A percentile compares a stretch with the other conserved stretches of the same genome.
Evolutionary conservation across 1,284 basidiomycete species (phyloP).

Genomic region (Ustilago esculenta): DNA sequence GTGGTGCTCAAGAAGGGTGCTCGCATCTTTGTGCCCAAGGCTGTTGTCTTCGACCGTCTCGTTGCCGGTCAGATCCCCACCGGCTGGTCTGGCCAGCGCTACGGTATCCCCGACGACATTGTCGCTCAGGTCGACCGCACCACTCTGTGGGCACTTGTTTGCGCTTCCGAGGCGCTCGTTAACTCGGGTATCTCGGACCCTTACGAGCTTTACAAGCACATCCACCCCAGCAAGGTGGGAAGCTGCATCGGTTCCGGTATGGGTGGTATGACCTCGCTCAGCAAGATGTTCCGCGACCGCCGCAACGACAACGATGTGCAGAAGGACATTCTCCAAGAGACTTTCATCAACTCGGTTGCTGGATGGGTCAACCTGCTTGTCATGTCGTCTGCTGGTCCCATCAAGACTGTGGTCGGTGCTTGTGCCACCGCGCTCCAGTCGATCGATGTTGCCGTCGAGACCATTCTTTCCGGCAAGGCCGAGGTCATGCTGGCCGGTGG

Average conservation of each 20-base stretch:
- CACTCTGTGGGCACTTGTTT: slow-evolving; percentile 96
- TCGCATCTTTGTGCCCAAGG: slow-evolving; percentile 90
- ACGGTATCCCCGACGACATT: slow-evolving; percentile 98
- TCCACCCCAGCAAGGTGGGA: slow-evolving; percentile 90
- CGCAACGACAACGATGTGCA: slow-evolving; percentile 97
- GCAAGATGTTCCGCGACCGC: slow-evolving; percentile 93
- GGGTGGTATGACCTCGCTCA: slow-evolving; percentile 79
- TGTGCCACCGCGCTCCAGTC: slow-evolving; percentile 98
- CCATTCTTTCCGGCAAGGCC: slow-evolving; percentile 91
- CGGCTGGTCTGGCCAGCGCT: slow-evolving; percentile 94
- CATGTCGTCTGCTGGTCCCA: slow-evolving; percentile 74
- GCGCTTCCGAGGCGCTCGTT: slow-evolving; percentile 90
- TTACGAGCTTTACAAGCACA: slow-evolving; percentile 79
- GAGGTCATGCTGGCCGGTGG: slow-evolving; percentile 99
- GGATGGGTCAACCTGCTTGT: slow-evolving; percentile 94
- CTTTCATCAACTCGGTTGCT: slow-evolving; percentile 71
- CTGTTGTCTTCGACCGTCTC: slow-evolving; percentile 90
- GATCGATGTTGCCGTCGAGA: slow-evolving; percentile 96
- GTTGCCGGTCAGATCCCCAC: slow-evolving; percentile 97
- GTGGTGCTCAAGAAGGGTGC: slow-evolving; percentile 99
- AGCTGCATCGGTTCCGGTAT: slow-evolving; percentile 78
- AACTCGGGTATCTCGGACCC: slow-evolving; percentile 97
- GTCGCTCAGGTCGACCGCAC: slow-evolving; percentile 91
- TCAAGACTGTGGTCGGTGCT: slow-evolving; percentile 98
- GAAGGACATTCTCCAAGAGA: slow-evolving; percentile 97